phyloP scores from a whole-genome alignment of 495 filamentous ascomycete genomes.

The Xylaria grammica region DNA sequence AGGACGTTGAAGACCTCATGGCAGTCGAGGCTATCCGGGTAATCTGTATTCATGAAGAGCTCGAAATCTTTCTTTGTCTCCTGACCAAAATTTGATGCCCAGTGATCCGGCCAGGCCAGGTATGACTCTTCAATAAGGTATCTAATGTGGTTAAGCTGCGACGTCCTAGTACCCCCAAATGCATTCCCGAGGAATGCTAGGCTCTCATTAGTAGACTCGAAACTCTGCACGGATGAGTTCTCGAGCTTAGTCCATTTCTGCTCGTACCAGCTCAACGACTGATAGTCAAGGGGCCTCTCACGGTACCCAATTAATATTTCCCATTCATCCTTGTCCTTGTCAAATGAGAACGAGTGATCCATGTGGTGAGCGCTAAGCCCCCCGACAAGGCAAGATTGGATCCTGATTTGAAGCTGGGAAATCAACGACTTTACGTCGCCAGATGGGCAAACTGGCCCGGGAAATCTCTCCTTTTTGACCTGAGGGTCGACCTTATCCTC shows the following conservation, averaged over 20 bases:
- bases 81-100: slow-evolving; percentile 27
- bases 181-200: slow-evolving; percentile 42
- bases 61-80: slow-evolving; percentile 27
- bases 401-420: slow-evolving; percentile 17
- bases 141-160: slow-evolving; percentile 44
- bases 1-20: slow-evolving; percentile 42
- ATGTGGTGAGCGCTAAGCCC: slow-evolving; percentile 10
- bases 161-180: slow-evolving; percentile 39
- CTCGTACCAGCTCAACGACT: slow-evolving; percentile 28
- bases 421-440: slow-evolving; percentile 17
- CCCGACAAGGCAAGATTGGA: slow-evolving; percentile 28
- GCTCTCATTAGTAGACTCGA: neutral
- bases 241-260: slow-evolving; percentile 27
- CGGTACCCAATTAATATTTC: slow-evolving; percentile 28
- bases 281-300: slow-evolving; percentile 7
- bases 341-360: slow-evolving; percentile 33
- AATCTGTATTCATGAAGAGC: slow-evolving; percentile 14
- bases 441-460: slow-evolving; percentile 17
- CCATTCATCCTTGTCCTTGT: slow-evolving; percentile 30
- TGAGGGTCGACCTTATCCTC: neutral
- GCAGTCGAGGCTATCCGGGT: slow-evolving; percentile 23
- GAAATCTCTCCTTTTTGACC: slow-evolving; percentile 10
- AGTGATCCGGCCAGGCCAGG: slow-evolving; percentile 38
- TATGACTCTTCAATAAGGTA: slow-evolving; percentile 41
- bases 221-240: neutral